Percentiles rank a stretch among this genome's conserved stretches.
Conservation (phyloP, 345 rosid species). For the Acer saccharum region DNA sequence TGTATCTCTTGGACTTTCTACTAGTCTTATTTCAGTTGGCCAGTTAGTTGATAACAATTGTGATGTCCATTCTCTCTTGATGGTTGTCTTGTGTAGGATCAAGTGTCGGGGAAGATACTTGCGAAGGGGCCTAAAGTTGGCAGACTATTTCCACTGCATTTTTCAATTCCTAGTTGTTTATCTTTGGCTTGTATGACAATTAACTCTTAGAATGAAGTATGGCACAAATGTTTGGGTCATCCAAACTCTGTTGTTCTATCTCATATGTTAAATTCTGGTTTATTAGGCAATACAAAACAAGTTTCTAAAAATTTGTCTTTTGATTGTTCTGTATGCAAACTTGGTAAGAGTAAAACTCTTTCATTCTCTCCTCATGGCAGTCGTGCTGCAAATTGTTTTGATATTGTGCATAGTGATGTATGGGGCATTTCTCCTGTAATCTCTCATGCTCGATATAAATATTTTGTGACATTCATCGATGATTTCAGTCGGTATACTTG, state of each 20-base stretch:
- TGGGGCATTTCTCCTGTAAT: background rate
- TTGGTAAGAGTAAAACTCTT: conserved; percentile 11
- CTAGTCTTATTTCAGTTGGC: background rate
- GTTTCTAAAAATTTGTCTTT: background rate
- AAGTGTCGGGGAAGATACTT: background rate
- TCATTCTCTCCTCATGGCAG: conserved; percentile 4
- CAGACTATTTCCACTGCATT: background rate
- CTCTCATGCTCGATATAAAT: conserved; percentile 3
- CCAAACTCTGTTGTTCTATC: background rate
- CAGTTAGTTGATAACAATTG: conserved; percentile 19
- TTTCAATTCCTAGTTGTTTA: background rate
- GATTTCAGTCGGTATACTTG: background rate
- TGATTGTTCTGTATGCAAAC: background rate
- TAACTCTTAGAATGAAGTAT: background rate
- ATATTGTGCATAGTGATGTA: background rate
- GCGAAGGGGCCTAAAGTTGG: conserved; percentile 14
- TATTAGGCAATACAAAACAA: background rate
- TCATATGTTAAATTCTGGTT: background rate
- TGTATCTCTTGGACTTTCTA: background rate
- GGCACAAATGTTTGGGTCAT: conserved; percentile 10
- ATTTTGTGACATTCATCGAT: conserved; percentile 21
- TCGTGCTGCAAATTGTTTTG: background rate
- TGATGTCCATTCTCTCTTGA: background rate
- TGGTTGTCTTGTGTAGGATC: conserved; percentile 19
- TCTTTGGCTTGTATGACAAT: background rate